Percentiles rank a stretch among this genome's conserved stretches.
Evolutionary conservation across 2,329 filamentous ascomycete genomes (phyloP).

Genomic region (Beauveria sp.): DNA sequence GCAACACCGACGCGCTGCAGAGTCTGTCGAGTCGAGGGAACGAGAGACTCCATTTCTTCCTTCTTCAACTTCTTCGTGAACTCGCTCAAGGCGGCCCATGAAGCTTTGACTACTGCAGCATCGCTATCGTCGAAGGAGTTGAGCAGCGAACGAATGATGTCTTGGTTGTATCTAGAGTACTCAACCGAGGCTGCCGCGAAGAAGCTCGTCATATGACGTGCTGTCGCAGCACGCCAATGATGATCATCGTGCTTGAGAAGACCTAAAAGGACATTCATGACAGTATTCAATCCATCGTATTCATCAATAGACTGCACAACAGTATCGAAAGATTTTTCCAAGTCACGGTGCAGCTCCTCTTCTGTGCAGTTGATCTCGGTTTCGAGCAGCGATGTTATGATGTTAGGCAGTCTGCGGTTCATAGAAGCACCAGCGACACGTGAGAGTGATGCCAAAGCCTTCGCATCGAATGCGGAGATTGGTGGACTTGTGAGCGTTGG

Average conservation of each 20-base stretch:
- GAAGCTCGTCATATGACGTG: slow-evolving; percentile 76
- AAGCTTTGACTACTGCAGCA: slow-evolving; percentile 73
- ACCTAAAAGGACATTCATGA: slow-evolving; percentile 86
- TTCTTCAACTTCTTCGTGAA: slow-evolving; percentile 88
- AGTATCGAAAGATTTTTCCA: slow-evolving; percentile 77
- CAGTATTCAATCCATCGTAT: slow-evolving; percentile 88
- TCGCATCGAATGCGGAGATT: slow-evolving; percentile 91
- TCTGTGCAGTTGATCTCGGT: slow-evolving; percentile 76
- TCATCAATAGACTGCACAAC: slow-evolving; percentile 92
- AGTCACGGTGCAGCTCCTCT: slow-evolving; percentile 62
- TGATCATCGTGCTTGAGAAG: slow-evolving; percentile 93
- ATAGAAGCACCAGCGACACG: slow-evolving; percentile 86
- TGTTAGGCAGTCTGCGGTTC: slow-evolving; percentile 80
- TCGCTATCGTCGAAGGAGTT: slow-evolving; percentile 90
- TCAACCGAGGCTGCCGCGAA: slow-evolving; percentile 75
- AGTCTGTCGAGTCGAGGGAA: slow-evolving; percentile 76
- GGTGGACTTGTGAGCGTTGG: slow-evolving; percentile 86
- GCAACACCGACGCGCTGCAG: slow-evolving; percentile 83
- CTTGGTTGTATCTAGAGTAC: slow-evolving; percentile 92
- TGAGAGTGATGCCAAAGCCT: slow-evolving; percentile 84
- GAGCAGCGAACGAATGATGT: slow-evolving; percentile 83
- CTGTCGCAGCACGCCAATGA: slow-evolving; percentile 68
- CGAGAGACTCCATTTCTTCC: slow-evolving; percentile 95
- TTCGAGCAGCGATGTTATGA: slow-evolving; percentile 91
- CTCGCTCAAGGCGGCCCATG: slow-evolving; percentile 79